Base-by-base conservation (phyloP, 2,329 filamentous ascomycete genomes). In the Trichoderma lentiforme region DNA sequence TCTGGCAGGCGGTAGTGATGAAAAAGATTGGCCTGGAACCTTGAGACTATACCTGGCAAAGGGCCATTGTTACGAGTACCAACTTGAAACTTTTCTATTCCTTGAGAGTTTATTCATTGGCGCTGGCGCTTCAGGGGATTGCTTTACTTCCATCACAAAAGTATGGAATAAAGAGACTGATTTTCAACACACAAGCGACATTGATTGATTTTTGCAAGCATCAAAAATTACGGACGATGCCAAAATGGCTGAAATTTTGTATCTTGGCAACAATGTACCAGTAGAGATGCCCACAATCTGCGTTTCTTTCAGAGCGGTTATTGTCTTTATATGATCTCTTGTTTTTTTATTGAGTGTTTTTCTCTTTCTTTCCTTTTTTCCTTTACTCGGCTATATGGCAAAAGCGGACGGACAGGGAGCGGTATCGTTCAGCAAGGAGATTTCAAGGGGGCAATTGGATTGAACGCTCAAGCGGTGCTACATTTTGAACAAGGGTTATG, bases 1-100 rank as follows among this genome's bases (percentile, higher is more conserved):
- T 78, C 75, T 62, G 79, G 74, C 73, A 76, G 75, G 63, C 57
- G 57, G 18, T 70, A 28, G 14, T 18, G 5, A n/a, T 4, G 7
- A 15, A 8, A 26, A 15, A 14, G 4, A 18, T 21, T 30, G 4
- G 18, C 28, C 6, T 6, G 24, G 14, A 28, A 26, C 15, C 21
- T 21, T 24, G 12, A n/a, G 15, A 0, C 14, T 26, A 3, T 0
- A 14, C 11, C 3, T 1, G 21, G 28, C 8, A 36, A 32, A 32
- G 21, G 53, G 15, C 6, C 15, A n/a, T 11, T 36, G n/a, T 7
- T 36, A n/a, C 39, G 53, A 62, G 8, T 30, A 28, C 9, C 12
- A 6, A n/a, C 6, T 30, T 15, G 24, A 34, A 6, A 36, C 26
- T 24, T 43, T 68, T 4, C 9, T 68, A 12, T 53, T 57, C 30